These are phyloP conservation scores for Ascochyta clinopodiicola DNA, from an alignment of 2,329 filamentous ascomycete genomes.

Conservation along the genomic window DNA sequence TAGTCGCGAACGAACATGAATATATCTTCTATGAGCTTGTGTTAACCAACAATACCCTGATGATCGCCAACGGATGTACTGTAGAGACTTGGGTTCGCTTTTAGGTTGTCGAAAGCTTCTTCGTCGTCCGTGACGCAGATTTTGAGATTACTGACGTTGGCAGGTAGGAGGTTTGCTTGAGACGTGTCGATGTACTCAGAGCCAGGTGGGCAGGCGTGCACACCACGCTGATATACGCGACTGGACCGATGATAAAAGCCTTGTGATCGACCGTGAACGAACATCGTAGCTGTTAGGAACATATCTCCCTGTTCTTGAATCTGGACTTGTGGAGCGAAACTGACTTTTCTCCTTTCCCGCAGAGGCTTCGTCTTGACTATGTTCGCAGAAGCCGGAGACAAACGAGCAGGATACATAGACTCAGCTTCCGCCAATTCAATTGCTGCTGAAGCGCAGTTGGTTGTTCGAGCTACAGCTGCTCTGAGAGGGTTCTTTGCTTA, in stretches of 20 bases:
- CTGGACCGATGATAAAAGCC: background rate
- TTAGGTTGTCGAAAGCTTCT: background rate
- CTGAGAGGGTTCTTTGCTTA: background rate
- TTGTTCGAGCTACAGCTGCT: background rate
- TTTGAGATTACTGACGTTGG: slow-evolving; percentile 4
- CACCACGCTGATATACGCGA: background rate
- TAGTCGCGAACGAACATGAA: background rate
- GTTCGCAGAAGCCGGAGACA: background rate
- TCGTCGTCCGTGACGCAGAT: slow-evolving; percentile 5
- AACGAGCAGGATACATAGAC: background rate
- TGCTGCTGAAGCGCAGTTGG: slow-evolving; percentile 1
- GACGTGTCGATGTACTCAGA: slow-evolving; percentile 3
- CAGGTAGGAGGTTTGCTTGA: background rate
- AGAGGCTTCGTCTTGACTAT: background rate
- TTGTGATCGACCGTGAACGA: background rate
- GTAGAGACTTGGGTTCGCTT: background rate
- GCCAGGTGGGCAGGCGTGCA: background rate
- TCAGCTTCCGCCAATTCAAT: background rate
- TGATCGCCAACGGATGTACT: background rate
- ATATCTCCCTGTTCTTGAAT: background rate
- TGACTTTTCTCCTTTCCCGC: background rate
- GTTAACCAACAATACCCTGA: slow-evolving; percentile 1
- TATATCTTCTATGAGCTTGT: background rate
- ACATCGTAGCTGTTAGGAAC: background rate
- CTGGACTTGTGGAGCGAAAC: background rate